Percentiles rank a stretch among this genome's conserved stretches.
phyloP scores from a whole-genome alignment of 1,284 basidiomycete species.

The Tilletia caries region DNA sequence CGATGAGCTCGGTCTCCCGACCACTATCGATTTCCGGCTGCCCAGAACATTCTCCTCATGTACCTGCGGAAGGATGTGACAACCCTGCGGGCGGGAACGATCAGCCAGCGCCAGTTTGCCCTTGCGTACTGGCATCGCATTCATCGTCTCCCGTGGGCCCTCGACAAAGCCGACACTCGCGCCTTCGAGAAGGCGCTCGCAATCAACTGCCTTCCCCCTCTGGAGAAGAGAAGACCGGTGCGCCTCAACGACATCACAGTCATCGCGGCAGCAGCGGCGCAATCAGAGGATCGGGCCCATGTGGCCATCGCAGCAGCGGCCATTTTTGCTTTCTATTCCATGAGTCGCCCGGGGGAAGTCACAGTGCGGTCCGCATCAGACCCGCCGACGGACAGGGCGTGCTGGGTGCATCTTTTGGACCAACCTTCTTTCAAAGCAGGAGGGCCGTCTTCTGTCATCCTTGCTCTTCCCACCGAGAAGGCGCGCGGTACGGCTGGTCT shows the following conservation, averaged over 20 bases:
- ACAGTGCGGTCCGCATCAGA: not conserved
- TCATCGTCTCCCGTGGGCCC: not conserved
- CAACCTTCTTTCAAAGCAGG: not conserved
- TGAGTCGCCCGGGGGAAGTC: not conserved
- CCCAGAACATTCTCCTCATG: not conserved
- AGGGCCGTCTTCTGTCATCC: not conserved
- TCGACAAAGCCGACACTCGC: not conserved
- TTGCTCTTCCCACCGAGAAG: not conserved
- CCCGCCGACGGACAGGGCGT: not conserved
- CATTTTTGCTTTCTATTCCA: not conserved
- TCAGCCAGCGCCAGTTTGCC: not conserved
- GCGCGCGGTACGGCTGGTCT: not conserved
- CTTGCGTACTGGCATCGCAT: not conserved
- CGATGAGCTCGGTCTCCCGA: not conserved
- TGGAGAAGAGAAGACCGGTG: not conserved
- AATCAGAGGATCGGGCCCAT: not conserved
- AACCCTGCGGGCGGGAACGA: not conserved
- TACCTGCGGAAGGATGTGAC: not conserved
- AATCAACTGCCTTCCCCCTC: not conserved
- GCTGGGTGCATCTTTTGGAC: not conserved
- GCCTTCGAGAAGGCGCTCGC: not conserved
- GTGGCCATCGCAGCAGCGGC: not conserved
- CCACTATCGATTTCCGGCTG: not conserved
- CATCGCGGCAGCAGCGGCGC: no score
- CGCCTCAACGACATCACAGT: not conserved